phyloP scores from a whole-genome alignment of 805 yeast species.

The Kockiozyma suomiensis region DNA sequence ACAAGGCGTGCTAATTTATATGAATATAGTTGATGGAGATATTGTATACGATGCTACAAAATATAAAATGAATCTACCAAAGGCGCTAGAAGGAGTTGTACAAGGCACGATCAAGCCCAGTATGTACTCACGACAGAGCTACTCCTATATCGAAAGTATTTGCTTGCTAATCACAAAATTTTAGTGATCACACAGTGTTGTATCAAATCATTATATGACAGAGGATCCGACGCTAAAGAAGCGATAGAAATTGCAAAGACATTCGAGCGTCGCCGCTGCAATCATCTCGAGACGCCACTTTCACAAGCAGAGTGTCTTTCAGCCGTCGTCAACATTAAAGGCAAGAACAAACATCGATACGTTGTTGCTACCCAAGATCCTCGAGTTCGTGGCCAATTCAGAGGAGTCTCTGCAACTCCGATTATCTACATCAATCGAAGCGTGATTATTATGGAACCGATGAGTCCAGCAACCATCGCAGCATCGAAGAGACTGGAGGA shows the following conservation, averaged over 20 bases:
- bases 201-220: slow-evolving; percentile 74
- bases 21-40: slow-evolving; percentile 67
- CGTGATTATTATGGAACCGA: slow-evolving; percentile 95
- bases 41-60: slow-evolving; percentile 65
- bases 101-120: slow-evolving; percentile 82
- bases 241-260: slow-evolving; percentile 81
- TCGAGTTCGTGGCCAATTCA: slow-evolving; percentile 64
- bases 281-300: slow-evolving; percentile 64
- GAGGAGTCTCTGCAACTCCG: slow-evolving; percentile 88
- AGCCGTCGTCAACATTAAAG: slow-evolving; percentile 68
- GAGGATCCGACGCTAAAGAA: slow-evolving; percentile 53
- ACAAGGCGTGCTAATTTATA: neutral
- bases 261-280: slow-evolving; percentile 91
- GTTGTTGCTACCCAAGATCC: slow-evolving; percentile 83
- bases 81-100: slow-evolving; percentile 76
- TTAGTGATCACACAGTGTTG: slow-evolving; percentile 93
- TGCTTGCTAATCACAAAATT: neutral
- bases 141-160: neutral
- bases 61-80: slow-evolving; percentile 74
- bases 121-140: slow-evolving; percentile 30
- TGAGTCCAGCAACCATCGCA: slow-evolving; percentile 67
- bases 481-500: slow-evolving; percentile 58
- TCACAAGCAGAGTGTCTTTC: slow-evolving; percentile 75
- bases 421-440: slow-evolving; percentile 82
- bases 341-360: slow-evolving; percentile 86